A percentile compares a stretch with the other conserved stretches of the same genome.
Conservation (phyloP, 2,329 filamentous ascomycete genomes). For the Mycogone perniciosa region DNA sequence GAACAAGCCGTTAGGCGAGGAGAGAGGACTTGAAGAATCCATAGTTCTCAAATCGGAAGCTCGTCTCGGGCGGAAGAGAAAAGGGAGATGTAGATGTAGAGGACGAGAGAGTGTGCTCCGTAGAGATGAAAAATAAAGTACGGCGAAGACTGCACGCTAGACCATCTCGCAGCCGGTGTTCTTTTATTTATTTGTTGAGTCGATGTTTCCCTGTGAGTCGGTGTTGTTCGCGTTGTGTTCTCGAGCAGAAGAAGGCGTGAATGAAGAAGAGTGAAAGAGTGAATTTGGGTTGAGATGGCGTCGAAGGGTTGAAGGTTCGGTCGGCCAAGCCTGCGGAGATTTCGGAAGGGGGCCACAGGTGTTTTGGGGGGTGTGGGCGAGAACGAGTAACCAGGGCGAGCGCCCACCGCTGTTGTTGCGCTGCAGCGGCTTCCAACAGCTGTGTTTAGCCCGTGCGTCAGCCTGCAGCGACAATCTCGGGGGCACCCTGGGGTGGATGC, state of each 20-base stretch:
- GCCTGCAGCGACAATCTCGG: conserved; percentile 12
- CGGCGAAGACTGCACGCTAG: conserved; percentile 4
- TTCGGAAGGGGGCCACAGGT: neutral
- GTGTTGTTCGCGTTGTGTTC: conserved; percentile 4
- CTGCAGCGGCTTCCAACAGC: conserved; percentile 9
- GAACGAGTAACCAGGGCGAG: conserved; percentile 1
- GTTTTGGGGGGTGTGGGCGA: conserved; percentile 7
- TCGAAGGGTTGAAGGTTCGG: conserved; percentile 5
- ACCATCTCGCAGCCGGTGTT: conserved; percentile 7
- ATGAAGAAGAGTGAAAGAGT: conserved; percentile 15
- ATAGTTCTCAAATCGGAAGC: conserved; percentile 14
- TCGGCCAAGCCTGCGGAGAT: conserved; percentile 4
- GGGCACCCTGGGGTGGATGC: conserved; percentile 1
- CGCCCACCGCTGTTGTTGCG: conserved; percentile 6
- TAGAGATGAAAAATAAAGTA: conserved; percentile 3
- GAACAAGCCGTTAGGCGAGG: conserved; percentile 27
- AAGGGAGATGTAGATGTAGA: neutral
- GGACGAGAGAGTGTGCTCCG: neutral
- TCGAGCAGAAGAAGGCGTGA: conserved; percentile 10
- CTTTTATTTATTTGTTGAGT: neutral
- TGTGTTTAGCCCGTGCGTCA: conserved; percentile 5
- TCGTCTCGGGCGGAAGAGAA: neutral
- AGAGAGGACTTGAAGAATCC: conserved; percentile 23
- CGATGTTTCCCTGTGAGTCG: neutral
- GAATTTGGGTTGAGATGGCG: conserved; percentile 12